These are phyloP conservation scores for Clarireedia hainanense DNA, from an alignment of 2,329 filamentous ascomycete genomes.

Conservation along the genomic window DNA sequence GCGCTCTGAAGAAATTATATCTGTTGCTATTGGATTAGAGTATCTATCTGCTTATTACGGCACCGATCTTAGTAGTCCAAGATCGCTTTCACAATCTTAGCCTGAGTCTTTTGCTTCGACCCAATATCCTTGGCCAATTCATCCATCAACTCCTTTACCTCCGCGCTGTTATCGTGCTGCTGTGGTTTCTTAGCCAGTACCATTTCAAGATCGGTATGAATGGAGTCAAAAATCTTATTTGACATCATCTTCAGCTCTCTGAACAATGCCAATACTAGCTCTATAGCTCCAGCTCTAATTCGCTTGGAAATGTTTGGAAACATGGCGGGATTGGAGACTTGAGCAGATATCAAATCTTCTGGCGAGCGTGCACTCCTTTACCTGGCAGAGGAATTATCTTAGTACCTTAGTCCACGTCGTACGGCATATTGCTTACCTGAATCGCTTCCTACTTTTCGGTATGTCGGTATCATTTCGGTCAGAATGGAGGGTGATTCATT, in stretches of 20 bases:
- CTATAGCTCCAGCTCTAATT: neutral
- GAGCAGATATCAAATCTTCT: neutral
- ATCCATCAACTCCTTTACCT: neutral
- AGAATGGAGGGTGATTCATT: neutral
- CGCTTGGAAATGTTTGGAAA: neutral
- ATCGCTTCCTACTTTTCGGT: neutral
- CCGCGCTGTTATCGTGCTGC: neutral
- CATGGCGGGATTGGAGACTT: neutral
- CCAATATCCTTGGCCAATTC: neutral
- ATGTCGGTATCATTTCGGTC: neutral
- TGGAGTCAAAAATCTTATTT: neutral
- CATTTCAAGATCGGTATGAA: neutral
- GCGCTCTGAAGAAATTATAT: too few relatives aligned
- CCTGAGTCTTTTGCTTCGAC: too few relatives aligned
- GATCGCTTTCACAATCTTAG: too few relatives aligned
- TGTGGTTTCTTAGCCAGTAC: neutral
- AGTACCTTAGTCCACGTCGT: neutral
- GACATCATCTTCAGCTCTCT: neutral
- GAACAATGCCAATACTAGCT: neutral
- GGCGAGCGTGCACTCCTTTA: neutral
- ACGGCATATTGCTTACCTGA: neutral
- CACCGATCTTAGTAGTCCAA: too few relatives aligned
- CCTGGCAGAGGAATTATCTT: neutral
- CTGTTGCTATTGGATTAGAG: too few relatives aligned
- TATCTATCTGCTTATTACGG: too few relatives aligned